These are phyloP conservation scores for Boletus rubescentipes DNA, from an alignment of 768 basidiomycete species.

Conservation along the genomic window DNA sequence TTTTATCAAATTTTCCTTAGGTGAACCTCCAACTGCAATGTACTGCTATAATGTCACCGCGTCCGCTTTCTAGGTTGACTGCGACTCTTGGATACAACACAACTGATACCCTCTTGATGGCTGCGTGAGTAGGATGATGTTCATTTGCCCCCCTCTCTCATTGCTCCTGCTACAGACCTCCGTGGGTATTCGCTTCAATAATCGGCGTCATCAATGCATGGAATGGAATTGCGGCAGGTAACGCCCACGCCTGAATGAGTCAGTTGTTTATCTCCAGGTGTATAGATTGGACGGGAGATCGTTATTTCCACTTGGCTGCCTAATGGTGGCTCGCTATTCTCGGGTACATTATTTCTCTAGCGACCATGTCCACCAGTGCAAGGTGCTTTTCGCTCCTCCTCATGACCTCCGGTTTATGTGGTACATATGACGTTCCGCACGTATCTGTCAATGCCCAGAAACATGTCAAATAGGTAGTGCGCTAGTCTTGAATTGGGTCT, in stretches of 20 bases:
- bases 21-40: constrained; percentile 24
- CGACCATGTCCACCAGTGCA: constrained; percentile 48
- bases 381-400: constrained; percentile 64
- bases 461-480: constrained; percentile 35
- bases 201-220: constrained; percentile 51
- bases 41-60: background rate
- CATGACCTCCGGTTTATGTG: constrained; percentile 55
- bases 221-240: constrained; percentile 49
- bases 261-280: background rate
- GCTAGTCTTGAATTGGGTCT: constrained; percentile 57
- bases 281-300: constrained; percentile 58
- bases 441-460: background rate
- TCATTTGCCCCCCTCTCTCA: background rate
- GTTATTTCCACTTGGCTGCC: constrained; percentile 57
- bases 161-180: constrained; percentile 42
- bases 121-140: constrained; percentile 43
- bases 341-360: constrained; percentile 58
- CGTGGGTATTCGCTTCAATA: constrained; percentile 57
- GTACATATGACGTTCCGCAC: constrained; percentile 20
- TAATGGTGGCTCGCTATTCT: constrained; percentile 61
- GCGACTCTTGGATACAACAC: constrained; percentile 61
- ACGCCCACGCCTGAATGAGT: background rate
- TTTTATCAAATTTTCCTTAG: constrained; percentile 62
- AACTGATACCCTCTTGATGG: constrained; percentile 56
- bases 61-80: constrained; percentile 41